Percentiles rank a stretch among this genome's conserved stretches.
Conservation (phyloP, 2,329 filamentous ascomycete species). For the Pyricularia pennisetigena region DNA sequence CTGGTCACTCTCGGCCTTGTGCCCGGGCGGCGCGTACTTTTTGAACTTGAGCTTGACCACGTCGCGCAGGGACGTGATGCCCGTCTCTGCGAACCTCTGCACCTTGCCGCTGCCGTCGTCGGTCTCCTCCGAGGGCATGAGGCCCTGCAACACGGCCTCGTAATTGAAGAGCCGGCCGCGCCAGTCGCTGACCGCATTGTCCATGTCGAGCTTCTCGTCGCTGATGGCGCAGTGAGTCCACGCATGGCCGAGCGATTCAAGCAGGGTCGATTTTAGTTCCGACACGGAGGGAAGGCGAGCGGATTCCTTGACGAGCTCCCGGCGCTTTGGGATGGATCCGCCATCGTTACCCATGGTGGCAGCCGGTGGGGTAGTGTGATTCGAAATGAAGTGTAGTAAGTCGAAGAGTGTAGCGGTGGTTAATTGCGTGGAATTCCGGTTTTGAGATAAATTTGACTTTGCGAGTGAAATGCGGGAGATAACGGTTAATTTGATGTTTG, state of each 20-base stretch:
- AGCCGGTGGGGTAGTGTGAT: neutral
- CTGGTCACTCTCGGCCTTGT: constrained; percentile 25
- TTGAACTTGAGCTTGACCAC: constrained; percentile 79
- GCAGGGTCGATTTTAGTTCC: constrained; percentile 79
- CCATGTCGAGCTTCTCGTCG: constrained; percentile 56
- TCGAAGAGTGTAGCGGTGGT: neutral
- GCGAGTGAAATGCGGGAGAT: neutral
- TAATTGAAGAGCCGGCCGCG: constrained; percentile 89
- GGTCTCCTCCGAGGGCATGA: constrained; percentile 36
- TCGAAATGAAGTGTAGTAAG: neutral
- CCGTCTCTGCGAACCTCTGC: constrained; percentile 34
- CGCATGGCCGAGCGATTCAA: constrained; percentile 75
- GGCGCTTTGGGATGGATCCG: constrained; percentile 88
- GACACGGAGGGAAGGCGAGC: constrained; percentile 72
- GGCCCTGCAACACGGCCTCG: constrained; percentile 65
- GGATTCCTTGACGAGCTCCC: constrained; percentile 91
- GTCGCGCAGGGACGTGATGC: constrained; percentile 76
- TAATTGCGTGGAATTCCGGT: neutral
- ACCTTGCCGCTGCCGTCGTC: constrained; percentile 32
- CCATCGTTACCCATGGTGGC: constrained; percentile 88
- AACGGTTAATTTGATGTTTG: neutral
- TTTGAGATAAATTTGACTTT: neutral
- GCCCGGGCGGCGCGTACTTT: constrained; percentile 19
- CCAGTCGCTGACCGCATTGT: constrained; percentile 75
- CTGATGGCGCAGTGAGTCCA: constrained; percentile 89